Evolutionary conservation across 768 basidiomycete species (phyloP).

Genomic region (Clitopilus hobsonii): DNA sequence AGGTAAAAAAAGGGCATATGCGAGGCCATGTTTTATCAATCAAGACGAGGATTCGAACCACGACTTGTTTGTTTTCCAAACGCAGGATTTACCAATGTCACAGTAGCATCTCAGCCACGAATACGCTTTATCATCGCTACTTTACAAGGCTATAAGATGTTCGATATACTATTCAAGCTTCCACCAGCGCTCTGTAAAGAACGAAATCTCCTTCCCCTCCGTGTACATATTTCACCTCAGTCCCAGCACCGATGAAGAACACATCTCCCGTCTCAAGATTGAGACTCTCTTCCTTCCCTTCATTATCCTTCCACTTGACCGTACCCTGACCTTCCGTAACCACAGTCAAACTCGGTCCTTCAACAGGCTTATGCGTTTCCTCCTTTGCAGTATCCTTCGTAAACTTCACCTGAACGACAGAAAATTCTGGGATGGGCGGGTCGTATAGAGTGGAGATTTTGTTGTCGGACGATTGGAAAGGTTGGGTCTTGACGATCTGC

Average conservation of each 20-base stretch:
- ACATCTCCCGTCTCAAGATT: constrained; percentile 63
- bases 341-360: constrained; percentile 84
- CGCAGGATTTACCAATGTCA: too few species aligned
- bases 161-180: constrained; percentile 17
- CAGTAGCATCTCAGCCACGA: too few species aligned
- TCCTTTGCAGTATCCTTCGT: constrained; percentile 9
- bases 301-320: constrained; percentile 43
- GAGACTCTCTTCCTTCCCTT: constrained; percentile 17
- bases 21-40: too few species aligned
- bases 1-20: too few species aligned
- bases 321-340: constrained; percentile 65
- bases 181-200: constrained; percentile 69
- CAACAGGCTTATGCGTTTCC: constrained; percentile 57
- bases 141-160: neutral
- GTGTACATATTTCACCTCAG: constrained; percentile 42
- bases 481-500: constrained; percentile 63
- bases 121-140: too few species aligned
- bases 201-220: constrained; percentile 36
- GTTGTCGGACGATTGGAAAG: constrained; percentile 33
- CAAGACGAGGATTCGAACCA: too few species aligned
- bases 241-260: constrained; percentile 75
- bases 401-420: constrained; percentile 67
- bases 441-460: constrained; percentile 58
- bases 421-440: constrained; percentile 92
- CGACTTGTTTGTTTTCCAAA: too few species aligned